Conservation (phyloP, 1,284 basidiomycete genomes). For the Paramarasmius palmivorus region DNA sequence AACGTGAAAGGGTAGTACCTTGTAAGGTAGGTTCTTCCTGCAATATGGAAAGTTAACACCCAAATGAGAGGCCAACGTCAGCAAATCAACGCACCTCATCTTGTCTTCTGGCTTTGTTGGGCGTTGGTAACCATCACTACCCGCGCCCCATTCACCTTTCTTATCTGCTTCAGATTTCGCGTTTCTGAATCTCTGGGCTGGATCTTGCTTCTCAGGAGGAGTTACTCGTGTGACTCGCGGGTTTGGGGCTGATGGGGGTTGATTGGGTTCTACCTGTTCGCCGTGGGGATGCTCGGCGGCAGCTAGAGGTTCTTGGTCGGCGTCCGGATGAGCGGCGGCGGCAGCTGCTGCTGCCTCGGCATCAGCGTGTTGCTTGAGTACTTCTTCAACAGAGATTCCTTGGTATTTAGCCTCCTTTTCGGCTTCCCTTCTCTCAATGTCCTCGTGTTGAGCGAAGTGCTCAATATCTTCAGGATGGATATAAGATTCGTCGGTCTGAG, state of each 20-base stretch:
- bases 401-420: constrained; percentile 80
- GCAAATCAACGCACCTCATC: constrained; percentile 51
- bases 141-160: constrained; percentile 71
- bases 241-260: constrained; percentile 27
- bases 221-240: constrained; percentile 57
- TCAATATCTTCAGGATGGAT: constrained; percentile 89
- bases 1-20: constrained; percentile 50
- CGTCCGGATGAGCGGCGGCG: constrained; percentile 23
- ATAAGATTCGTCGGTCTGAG: constrained; percentile 95
- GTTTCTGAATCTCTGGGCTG: constrained; percentile 56
- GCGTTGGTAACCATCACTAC: constrained; percentile 73
- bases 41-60: background rate
- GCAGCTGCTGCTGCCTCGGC: constrained; percentile 33
- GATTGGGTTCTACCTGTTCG: constrained; percentile 29
- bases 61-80: background rate
- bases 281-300: constrained; percentile 30
- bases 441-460: constrained; percentile 86
- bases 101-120: constrained; percentile 69
- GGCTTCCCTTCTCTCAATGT: constrained; percentile 87
- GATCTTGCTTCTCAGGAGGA: constrained; percentile 68
- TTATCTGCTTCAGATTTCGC: constrained; percentile 49
- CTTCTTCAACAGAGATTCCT: constrained; percentile 76
- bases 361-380: constrained; percentile 49
- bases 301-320: constrained; percentile 18
- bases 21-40: constrained; percentile 82